These are phyloP conservation scores for Trichaptum fuscoviolaceum DNA, from an alignment of 768 basidiomycete genomes.

Conservation along the genomic window DNA sequence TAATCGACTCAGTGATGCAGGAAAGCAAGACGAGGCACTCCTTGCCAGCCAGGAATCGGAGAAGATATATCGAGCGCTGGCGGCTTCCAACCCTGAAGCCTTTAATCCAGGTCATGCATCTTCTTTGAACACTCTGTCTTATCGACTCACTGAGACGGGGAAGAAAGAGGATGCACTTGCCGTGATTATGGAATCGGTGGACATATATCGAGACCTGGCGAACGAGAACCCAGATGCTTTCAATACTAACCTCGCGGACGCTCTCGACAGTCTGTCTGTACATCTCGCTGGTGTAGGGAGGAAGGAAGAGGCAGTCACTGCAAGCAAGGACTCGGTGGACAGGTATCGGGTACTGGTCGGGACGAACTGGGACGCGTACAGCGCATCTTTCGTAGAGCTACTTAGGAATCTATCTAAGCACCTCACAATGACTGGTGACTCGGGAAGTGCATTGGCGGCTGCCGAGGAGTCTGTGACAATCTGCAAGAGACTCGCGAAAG, in stretches of 20 bases:
- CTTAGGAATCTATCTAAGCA: background rate
- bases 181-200: constrained; percentile 5
- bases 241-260: constrained; percentile 7
- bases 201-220: background rate
- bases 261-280: constrained; percentile 11
- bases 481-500: background rate
- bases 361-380: background rate
- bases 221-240: constrained; percentile 7
- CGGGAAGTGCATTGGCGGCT: background rate
- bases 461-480: background rate
- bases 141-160: constrained; percentile 7
- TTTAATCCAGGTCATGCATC: constrained; percentile 2
- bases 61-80: background rate
- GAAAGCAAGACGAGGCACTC: constrained; percentile 11
- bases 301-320: constrained; percentile 11
- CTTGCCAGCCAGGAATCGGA: constrained; percentile 8
- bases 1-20: constrained; percentile 6
- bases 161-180: constrained; percentile 9
- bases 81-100: background rate
- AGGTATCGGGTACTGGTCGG: background rate
- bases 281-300: too few relatives aligned
- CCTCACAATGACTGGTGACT: background rate
- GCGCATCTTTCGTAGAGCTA: background rate
- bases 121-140: constrained; percentile 4
- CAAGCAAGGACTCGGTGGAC: constrained; percentile 3